Base-by-base conservation (phyloP, 768 basidiomycete species). In the Lactarius pseudohatsudake region DNA sequence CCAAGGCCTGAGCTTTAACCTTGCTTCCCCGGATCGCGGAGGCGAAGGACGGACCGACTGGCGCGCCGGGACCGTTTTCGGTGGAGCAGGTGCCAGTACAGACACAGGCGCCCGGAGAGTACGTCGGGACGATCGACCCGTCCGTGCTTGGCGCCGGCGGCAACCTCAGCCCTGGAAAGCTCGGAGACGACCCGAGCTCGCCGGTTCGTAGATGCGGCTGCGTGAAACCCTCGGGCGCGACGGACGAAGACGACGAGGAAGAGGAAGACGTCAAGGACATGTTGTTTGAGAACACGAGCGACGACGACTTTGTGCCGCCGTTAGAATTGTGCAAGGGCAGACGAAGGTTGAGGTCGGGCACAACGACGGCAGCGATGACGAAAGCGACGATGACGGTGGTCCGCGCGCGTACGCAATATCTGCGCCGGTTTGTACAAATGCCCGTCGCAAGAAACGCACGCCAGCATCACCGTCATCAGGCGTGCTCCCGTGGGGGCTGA, bases 121-220 rank as follows among this genome's bases (percentile, higher is more conserved):
- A 63, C 11, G 28, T 32, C 4, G 66, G 66, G 8, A 70, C 69
- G 36, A 70, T 70, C 26, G 69, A 70, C 43, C 67, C 69, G 0
- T 61, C 69, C 4, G 36, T 68, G 8, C 69, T 70, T 10, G 60
- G 63, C 22, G 62, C 62, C 0, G 50, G 50, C 61, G 41, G 34
- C 32, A 55, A n/a, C 32, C 43, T 15, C n/a, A 57, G 63, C 47
- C 47, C 30, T 30, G 30, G 30, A 2, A 30, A 30, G 30, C 30
- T 30, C 2, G 30, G 30, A 30, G 30, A 30, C 30, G 30, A 30
- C 6, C 30, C 30, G 0, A 30, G 30, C 30, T 30, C 30, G 30
- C 30, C 30, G 4, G 13, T 26, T 13, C n/a, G n/a, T 26, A 15
- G 1, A 40, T 7, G 10, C 34, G 30, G 45, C 11, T 15, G 45